Evolutionary conservation across 306 rosid genomes (phyloP).

Genomic region (Quercus ilex): DNA sequence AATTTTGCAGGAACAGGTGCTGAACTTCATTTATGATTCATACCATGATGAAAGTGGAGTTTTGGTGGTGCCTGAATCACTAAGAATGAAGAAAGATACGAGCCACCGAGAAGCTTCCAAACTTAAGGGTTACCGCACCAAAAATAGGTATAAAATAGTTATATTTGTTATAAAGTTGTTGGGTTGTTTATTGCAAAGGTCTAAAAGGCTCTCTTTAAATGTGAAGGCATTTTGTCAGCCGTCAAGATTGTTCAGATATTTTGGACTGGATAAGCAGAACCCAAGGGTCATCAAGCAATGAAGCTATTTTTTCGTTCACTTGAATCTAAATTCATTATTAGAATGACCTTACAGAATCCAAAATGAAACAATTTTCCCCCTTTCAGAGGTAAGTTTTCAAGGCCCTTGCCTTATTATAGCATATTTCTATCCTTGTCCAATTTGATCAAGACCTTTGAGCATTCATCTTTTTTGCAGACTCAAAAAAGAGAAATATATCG

Average conservation of each 20-base stretch:
- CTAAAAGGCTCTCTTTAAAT: constrained; percentile 16
- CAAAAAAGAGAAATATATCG: too few relatives aligned
- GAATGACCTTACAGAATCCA: background rate
- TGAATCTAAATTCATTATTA: background rate
- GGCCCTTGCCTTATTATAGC: background rate
- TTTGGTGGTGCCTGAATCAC: constrained; percentile 53
- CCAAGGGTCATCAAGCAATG: constrained; percentile 19
- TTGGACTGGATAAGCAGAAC: constrained; percentile 72
- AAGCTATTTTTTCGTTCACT: background rate
- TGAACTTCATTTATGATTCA: constrained; percentile 55
- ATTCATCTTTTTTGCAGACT: background rate
- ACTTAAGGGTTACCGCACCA: constrained; percentile 60
- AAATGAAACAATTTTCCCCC: background rate
- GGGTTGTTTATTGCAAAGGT: constrained; percentile 3
- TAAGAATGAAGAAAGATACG: constrained; percentile 55
- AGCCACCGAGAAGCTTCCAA: constrained; percentile 44
- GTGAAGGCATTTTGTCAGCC: constrained; percentile 60
- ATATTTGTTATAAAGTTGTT: background rate
- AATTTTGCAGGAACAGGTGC: constrained; percentile 61
- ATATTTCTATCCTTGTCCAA: background rate
- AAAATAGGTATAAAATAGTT: constrained; percentile 49
- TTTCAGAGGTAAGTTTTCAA: background rate
- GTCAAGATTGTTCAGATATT: constrained; percentile 69
- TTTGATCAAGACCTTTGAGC: background rate
- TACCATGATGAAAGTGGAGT: constrained; percentile 49